Evolutionary conservation across 1,139 yeast genomes (phyloP), one percentile per base, ranked within the genome.

Genomic region (Hansenula sp.): DNA sequence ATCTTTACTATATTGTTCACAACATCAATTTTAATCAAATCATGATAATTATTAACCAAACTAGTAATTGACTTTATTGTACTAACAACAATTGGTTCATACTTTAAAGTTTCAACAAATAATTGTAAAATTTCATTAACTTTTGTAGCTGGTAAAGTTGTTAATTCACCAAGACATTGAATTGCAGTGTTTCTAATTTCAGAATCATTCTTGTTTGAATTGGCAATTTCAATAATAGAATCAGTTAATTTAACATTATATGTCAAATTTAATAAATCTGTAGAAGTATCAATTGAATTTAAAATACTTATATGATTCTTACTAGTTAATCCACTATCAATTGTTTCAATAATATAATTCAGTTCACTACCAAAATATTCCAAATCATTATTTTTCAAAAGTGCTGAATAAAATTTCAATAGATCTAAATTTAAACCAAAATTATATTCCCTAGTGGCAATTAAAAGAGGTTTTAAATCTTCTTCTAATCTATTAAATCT

Each of bases 221-320:
- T 40, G 2, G 48, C 57, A 30, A 64, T 57, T 6, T 39, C 44
- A 6, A 51, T 44, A 14, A 60, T 52, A n/a, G 57, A 50, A 25
- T 46, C 39, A 3, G 46, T 48, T 27, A 49, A 42, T 27, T 39
- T 33, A 33, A 44, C 39, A 42, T 46, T 40, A 32, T 54, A 47
- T 3, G 57, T 47, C 27, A 56, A 47, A 32, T 63, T 55, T 43
- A 72, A 58, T 4, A 75, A 50, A 5, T 61, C 60, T 33, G 61
- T 59, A 11, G 74, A 57, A 2, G 75, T 66, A 35, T 59, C 66
- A 31, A 80, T 61, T 11, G 77, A 73, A 45, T 79, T 82, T 14
- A 68, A 57, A 11, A 78, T 66, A 26, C 77, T 66, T 50, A 75
- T 78, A 53, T 74, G 75, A 46, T 76, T 70, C 2, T 73, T 62